Base-by-base conservation (phyloP, 176 grass and related monocot genomes). In the Oryza coarctata region DNA sequence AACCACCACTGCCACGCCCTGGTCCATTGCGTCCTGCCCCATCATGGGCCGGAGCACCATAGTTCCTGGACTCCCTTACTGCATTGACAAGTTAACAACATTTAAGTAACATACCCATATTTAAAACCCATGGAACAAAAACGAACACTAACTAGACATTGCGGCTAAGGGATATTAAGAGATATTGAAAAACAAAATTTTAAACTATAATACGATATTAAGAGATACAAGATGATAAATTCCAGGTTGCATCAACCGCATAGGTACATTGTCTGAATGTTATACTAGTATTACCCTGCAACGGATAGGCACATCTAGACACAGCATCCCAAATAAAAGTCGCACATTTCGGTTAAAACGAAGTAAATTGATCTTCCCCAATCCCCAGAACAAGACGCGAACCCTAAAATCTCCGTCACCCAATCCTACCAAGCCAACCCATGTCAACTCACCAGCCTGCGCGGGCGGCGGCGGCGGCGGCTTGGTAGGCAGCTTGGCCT, bases 51-150 rank as follows among this genome's bases (percentile, higher is more conserved):
- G 86, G 88, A 71, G 72, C 86, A 68, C 83, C 75, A 81, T 79
- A 90, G 81, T 74, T 89, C 73, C 77, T 93, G 27, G 84, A 38
- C 79, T 93, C 91, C 84, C 75, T 97, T 28, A 81, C 91, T 97
- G 74, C 44, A 81, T 34, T 49, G 43, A 17, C n/a, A 86, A 73
- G n/a, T 7, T 38, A 70, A 71, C 3, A 75, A 1, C 31, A 32
- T 9, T 39, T 71, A 31, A 78, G 26, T 13, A 77, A 64, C 45
- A 49, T 7, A 87, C 8, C 58, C 9, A 12, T 12, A 58, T 15
- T 34, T 58, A 57, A 75, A 45, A 63, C 22, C 27, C 3, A 12
- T 14, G 62, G 25, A 25, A 63, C 0, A 68, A 12, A 63, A 50
- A 15, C 38, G 20, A 40, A 33, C 5, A 72, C 27, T 12, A 39